These are phyloP conservation scores for Dothideomycetidae sp. DNA, from an alignment of 2,329 filamentous ascomycete species.

Conservation along the genomic window DNA sequence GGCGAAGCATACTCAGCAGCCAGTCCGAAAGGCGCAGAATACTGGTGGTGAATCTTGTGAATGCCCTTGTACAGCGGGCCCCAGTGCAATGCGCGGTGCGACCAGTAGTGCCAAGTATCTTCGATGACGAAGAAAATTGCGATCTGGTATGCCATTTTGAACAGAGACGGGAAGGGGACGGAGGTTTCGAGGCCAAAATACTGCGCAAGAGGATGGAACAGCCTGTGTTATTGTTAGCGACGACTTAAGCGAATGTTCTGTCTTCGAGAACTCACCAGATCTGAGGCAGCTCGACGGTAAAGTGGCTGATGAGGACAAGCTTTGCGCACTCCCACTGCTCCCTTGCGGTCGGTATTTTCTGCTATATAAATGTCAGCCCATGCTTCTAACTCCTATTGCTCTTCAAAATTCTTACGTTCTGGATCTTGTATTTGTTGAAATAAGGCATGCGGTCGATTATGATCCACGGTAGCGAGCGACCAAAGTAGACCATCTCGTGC, in stretches of 20 bases:
- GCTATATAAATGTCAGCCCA: slow-evolving; percentile 25
- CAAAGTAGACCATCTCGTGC: slow-evolving; percentile 93
- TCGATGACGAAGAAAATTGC: slow-evolving; percentile 89
- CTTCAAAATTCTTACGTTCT: slow-evolving; percentile 45
- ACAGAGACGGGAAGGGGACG: slow-evolving; percentile 74
- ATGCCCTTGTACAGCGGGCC: slow-evolving; percentile 90
- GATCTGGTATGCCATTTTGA: slow-evolving; percentile 84
- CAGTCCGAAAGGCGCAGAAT: slow-evolving; percentile 91
- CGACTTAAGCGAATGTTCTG: not conserved
- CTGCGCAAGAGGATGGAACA: slow-evolving; percentile 94
- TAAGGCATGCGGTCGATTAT: slow-evolving; percentile 77
- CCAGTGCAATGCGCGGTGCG: slow-evolving; percentile 84
- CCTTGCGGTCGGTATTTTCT: slow-evolving; percentile 78
- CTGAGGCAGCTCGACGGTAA: slow-evolving; percentile 94
- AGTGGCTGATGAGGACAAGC: slow-evolving; percentile 86
- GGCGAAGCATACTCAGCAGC: slow-evolving; percentile 96
- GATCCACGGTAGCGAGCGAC: slow-evolving; percentile 78
- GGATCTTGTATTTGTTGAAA: slow-evolving; percentile 91
- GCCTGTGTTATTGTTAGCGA: slow-evolving; percentile 27
- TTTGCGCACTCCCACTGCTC: slow-evolving; percentile 93
- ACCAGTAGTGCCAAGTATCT: slow-evolving; percentile 98
- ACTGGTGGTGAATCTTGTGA: slow-evolving; percentile 98
- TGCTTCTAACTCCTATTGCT: not conserved
- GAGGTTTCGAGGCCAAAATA: slow-evolving; percentile 78
- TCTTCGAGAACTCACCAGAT: slow-evolving; percentile 57